Evolutionary conservation across 345 rosid genomes (phyloP), one percentile per base, ranked within the genome.

Genomic region (Melaleuca alternifolia): DNA sequence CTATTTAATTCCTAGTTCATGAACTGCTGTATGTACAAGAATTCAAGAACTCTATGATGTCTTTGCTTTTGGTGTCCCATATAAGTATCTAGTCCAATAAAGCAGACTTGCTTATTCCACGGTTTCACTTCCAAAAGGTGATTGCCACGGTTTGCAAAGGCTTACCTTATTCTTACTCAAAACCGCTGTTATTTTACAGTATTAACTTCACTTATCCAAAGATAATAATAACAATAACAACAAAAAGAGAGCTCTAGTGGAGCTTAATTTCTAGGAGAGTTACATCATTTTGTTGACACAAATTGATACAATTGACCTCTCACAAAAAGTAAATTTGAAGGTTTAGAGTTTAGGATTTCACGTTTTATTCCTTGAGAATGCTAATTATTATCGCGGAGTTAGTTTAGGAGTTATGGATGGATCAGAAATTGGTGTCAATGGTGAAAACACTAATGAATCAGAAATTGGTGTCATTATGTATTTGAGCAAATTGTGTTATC

Each of bases 351-450:
- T 15, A 62, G 11, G 10, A 23, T 62, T 62, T 62, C 5, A 10
- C 11, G 0, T 15, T 30, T 15, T 62, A 15, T 62, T 30, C 30
- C 11, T n/a, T 30, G 6, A 30, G 6, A 30, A 6, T 30, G 0
- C 21, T 62, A 30, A 15, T 30, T 30, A 15, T 15, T 15, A 14
- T 62, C 5, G 5, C 5, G 2, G 23, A 30, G 76, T 30, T 3
- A 62, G 15, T 15, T 30, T 0, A 5, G 23, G 44, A 30, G 44
- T 1, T 7, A 30, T 30, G 44, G 15, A 33, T 62, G 44, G 44
- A 62, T 62, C 11, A 30, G 8, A 30, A 15, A 62, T 62, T 44
- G 15, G 15, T 21, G 16, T 3, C 44, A 30, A 20, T 30, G 30
- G 23, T 11, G 44, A 10, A 62, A 30, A 41, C 1, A 14, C 44